phyloP scores from a whole-genome alignment of 2,329 filamentous ascomycete genomes.

The Aspergillus sp. region DNA sequence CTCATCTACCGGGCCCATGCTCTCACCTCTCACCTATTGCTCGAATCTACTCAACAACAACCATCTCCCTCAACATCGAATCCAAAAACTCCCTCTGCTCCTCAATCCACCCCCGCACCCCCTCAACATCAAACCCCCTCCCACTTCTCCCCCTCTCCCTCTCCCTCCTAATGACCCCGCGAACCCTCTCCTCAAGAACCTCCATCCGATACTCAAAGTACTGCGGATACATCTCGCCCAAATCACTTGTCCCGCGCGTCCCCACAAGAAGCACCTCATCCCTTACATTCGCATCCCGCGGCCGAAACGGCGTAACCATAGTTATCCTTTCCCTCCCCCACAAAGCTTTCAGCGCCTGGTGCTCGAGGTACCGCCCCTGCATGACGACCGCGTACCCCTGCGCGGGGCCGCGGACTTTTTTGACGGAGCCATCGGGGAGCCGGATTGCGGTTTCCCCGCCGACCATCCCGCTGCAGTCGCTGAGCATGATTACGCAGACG shows the following conservation, averaged over 20 bases:
- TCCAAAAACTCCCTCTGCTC: conserved; percentile 42
- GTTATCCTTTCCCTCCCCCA: no score
- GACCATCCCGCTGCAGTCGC: conserved; percentile 64
- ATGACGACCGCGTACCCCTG: conserved; percentile 58
- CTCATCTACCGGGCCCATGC: no score
- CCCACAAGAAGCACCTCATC: conserved; percentile 64
- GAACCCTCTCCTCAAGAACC: conserved; percentile 61
- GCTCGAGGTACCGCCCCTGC: conserved; percentile 68
- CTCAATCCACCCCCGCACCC: conserved; percentile 38
- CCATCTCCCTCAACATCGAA: conserved; percentile 40
- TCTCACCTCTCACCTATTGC: no score
- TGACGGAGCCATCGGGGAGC: conserved; percentile 28
- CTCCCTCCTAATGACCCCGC: conserved; percentile 47
- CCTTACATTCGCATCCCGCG: conserved; percentile 55
- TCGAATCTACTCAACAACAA: conserved; percentile 1
- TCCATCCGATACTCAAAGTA: conserved; percentile 64
- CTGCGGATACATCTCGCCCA: conserved; percentile 60
- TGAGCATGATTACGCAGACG: conserved; percentile 67
- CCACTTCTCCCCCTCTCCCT: conserved; percentile 27
- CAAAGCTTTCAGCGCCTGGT: conserved; percentile 64
- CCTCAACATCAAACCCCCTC: conserved; percentile 27
- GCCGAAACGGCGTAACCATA: conserved; percentile 67
- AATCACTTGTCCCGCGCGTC: conserved; percentile 60
- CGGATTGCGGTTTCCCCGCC: conserved; percentile 67
- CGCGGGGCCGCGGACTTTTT: not conserved